Conservation (phyloP, 164 flowering plant genomes). For the Aristolochia contorta region DNA sequence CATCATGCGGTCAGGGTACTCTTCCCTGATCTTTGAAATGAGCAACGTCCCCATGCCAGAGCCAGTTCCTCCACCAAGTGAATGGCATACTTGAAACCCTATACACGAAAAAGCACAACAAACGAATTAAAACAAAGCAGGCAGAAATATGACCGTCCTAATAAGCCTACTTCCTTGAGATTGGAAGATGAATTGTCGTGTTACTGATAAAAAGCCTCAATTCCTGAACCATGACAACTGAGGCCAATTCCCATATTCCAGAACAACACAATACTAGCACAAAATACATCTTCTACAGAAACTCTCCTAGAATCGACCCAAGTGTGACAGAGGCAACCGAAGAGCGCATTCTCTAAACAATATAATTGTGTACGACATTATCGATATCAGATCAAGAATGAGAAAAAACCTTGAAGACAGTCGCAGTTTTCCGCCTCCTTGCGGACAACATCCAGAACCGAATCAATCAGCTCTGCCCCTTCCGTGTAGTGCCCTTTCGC, state of each 20-base stretch:
- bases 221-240: background rate
- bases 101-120: background rate
- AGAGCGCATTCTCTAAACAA: background rate
- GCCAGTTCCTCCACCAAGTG: slow-evolving; percentile 67
- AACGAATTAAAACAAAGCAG: background rate
- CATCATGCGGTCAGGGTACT: slow-evolving; percentile 68
- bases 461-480: slow-evolving; percentile 16
- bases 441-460: slow-evolving; percentile 55
- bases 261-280: background rate
- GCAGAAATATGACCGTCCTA: background rate
- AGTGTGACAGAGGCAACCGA: background rate
- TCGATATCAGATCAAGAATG: background rate
- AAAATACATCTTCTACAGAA: background rate
- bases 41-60: slow-evolving; percentile 63
- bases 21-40: slow-evolving; percentile 58
- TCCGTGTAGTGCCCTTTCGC: slow-evolving; percentile 18
- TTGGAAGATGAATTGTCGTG: background rate
- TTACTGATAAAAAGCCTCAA: background rate
- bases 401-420: slow-evolving; percentile 14
- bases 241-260: background rate
- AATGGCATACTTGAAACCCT: slow-evolving; percentile 72
- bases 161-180: background rate
- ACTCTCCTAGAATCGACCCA: no score
- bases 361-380: background rate
- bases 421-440: slow-evolving; percentile 38